Percentiles rank a stretch among this genome's conserved stretches.
Evolutionary conservation across 495 filamentous ascomycete species (phyloP).

Genomic region (Tirmania nivea): DNA sequence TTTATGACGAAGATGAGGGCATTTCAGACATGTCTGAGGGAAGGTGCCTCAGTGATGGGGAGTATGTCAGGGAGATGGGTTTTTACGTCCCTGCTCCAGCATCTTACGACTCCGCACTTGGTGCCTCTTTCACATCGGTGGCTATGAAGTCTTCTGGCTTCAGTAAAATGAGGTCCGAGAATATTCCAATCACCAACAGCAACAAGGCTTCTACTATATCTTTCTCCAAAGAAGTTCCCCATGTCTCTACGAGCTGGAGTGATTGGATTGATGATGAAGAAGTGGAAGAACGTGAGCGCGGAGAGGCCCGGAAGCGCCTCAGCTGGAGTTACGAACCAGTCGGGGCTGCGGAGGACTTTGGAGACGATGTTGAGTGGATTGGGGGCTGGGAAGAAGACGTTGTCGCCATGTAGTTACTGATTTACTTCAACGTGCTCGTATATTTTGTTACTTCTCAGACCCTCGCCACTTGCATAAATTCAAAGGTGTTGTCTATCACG

Average conservation of each 20-base stretch:
- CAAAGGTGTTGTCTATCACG: too few relatives aligned
- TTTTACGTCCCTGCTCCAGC: constrained; percentile 16
- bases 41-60: constrained; percentile 63
- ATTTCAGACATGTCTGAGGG: constrained; percentile 52
- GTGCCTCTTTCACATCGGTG: constrained; percentile 17
- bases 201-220: background rate
- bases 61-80: constrained; percentile 20
- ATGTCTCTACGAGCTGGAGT: constrained; percentile 19
- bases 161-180: constrained; percentile 9
- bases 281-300: constrained; percentile 18
- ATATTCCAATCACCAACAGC: constrained; percentile 4
- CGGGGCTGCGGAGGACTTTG: constrained; percentile 14
- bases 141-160: constrained; percentile 8
- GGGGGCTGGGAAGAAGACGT: constrained; percentile 19
- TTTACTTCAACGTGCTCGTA: background rate
- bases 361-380: constrained; percentile 19
- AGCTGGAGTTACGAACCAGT: constrained; percentile 20
- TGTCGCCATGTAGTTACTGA: constrained; percentile 10
- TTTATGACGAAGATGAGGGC: constrained; percentile 30
- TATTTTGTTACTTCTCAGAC: background rate
- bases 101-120: constrained; percentile 21
- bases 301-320: constrained; percentile 15
- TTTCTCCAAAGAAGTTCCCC: background rate
- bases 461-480: constrained; percentile 1
- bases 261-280: constrained; percentile 20